Evolutionary conservation across 495 filamentous ascomycete genomes (phyloP), one percentile per base, ranked within the genome.

Genomic region (Aspergillus nanangensis): DNA sequence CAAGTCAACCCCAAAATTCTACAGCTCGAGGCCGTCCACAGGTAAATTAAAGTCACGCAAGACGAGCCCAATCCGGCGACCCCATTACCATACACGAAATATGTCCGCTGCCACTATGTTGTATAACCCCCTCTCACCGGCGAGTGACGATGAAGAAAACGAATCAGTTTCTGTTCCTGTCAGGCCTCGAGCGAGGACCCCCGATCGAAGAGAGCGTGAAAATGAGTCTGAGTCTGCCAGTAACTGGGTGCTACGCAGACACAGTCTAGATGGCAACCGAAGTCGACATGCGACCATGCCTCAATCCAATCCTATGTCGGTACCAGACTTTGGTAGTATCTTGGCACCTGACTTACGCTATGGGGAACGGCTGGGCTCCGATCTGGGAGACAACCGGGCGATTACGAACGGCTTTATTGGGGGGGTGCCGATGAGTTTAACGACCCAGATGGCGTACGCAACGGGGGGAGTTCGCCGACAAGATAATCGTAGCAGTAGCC

Each of bases 101-200:
- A 53, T 80, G 11, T 93, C 89, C 3, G 87, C 81, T 19, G 87
- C 79, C 50, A 94, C 90, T 2, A 86, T 92, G 41, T 61, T 94
- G 0, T 89, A 86, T 51, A 69, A 64, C 34, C 73, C 62, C 4
- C 49, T 60, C 42, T 63, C 67, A 20, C 60, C 71, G 31, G 68
- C 67, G 17, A 72, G 71, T 41, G 57, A 74, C 32, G 72, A 73
- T 11, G 77, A 76, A 19, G 76, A 77, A 37, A 64, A 59, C 1
- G 70, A 68, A 21, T 60, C 57, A 10, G 65, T 68, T 9, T 68
- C 50, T 11, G 54, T 42, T 8, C 59, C 53, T 37, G 39, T 58
- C 10, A 50, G 58, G 23, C 38, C 55, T 13, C 48, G 58, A n/a
- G 36, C 48, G 15, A 48, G 56, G 32, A 57, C 56, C 2, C 58